Percentiles rank a stretch among this genome's conserved stretches.
These are phyloP conservation scores for Colletotrichum navitas DNA, from an alignment of 2,329 filamentous ascomycete genomes.

Conservation along the genomic window DNA sequence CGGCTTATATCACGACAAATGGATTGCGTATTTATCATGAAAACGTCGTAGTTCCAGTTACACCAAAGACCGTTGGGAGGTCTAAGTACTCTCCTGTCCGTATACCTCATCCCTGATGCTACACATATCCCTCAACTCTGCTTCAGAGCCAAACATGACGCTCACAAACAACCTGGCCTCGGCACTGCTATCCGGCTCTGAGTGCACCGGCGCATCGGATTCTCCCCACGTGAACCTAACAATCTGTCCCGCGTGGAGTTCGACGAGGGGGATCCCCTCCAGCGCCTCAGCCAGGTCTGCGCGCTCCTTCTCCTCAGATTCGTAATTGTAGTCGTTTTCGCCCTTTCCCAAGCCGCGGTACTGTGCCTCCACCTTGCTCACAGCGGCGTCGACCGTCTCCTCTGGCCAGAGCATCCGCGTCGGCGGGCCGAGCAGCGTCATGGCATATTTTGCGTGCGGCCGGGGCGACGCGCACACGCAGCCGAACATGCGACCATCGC, in stretches of 20 bases:
- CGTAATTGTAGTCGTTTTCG: too few species aligned
- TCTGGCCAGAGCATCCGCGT: conserved; percentile 19
- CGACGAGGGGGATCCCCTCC: background rate
- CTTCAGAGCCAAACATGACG: conserved; percentile 31
- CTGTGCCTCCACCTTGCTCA: background rate
- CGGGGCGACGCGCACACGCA: conserved; percentile 17
- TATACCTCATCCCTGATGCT: background rate
- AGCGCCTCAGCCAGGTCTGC: conserved; percentile 11
- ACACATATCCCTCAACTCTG: conserved; percentile 36
- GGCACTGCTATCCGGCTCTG: conserved; percentile 32
- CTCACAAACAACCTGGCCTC: conserved; percentile 29
- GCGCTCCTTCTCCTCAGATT: background rate
- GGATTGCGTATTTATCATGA: too few species aligned
- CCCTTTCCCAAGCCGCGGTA: background rate
- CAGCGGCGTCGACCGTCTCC: background rate
- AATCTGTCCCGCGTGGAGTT: conserved; percentile 16
- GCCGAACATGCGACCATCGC: conserved; percentile 35
- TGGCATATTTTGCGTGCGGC: conserved; percentile 38
- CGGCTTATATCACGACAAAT: too few species aligned
- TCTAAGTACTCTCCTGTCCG: conserved; percentile 7
- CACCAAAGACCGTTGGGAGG: background rate
- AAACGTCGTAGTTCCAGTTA: background rate
- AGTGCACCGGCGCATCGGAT: conserved; percentile 32
- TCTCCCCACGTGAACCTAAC: conserved; percentile 38
- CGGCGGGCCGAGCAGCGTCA: conserved; percentile 35